These are phyloP conservation scores for Colletotrichum magnum DNA, from an alignment of 2,329 filamentous ascomycete genomes.

Conservation along the genomic window DNA sequence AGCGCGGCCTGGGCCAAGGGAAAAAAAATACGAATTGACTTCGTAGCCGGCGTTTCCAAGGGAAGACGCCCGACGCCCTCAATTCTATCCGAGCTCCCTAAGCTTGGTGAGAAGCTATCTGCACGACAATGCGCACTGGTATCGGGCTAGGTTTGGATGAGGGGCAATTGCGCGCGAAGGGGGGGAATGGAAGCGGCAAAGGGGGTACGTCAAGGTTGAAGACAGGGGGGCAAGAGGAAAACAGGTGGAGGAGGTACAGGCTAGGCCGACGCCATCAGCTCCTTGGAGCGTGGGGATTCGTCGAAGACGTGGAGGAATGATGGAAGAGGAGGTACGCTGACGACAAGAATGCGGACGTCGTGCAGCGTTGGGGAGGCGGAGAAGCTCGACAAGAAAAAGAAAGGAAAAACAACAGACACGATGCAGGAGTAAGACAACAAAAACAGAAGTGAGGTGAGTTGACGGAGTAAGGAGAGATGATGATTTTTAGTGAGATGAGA, in stretches of 20 bases:
- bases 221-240: slow-evolving; percentile 22
- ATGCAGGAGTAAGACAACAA: slow-evolving; percentile 23
- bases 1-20: slow-evolving; percentile 14
- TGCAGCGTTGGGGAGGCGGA: slow-evolving; percentile 26
- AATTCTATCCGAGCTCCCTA: slow-evolving; percentile 26
- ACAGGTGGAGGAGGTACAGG: slow-evolving; percentile 29
- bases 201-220: slow-evolving; percentile 38
- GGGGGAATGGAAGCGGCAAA: slow-evolving; percentile 7
- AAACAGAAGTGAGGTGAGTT: slow-evolving; percentile 13
- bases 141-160: slow-evolving; percentile 22
- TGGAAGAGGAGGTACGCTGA: slow-evolving; percentile 37
- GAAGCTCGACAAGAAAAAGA: background rate
- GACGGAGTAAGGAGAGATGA: background rate
- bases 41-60: slow-evolving; percentile 34
- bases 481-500: slow-evolving; percentile 3
- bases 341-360: slow-evolving; percentile 36
- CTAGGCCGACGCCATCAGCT: slow-evolving; percentile 34
- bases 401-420: slow-evolving; percentile 16
- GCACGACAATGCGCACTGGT: slow-evolving; percentile 32
- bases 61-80: slow-evolving; percentile 21
- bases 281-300: slow-evolving; percentile 36
- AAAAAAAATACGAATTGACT: slow-evolving; percentile 28
- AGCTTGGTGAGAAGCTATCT: slow-evolving; percentile 32
- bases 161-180: slow-evolving; percentile 27
- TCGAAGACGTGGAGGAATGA: slow-evolving; percentile 35